Evolutionary conservation across 176 grass and related monocot genomes (phyloP).

Genomic region (Carex myosuroides): DNA sequence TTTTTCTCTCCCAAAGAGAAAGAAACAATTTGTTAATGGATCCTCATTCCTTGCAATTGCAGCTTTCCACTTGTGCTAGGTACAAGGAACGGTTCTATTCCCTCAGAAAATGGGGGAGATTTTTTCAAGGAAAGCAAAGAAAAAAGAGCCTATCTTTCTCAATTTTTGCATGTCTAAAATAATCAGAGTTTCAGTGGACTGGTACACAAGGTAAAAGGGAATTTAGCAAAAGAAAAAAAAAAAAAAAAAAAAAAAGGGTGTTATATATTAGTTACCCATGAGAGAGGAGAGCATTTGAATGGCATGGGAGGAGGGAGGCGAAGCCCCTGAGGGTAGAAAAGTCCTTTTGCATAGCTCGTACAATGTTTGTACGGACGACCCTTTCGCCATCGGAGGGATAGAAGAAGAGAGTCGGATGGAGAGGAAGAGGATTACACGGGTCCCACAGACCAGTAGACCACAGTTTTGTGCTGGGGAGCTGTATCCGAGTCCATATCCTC

Average conservation of each 20-base stretch:
- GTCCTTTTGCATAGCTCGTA: conserved; percentile 22
- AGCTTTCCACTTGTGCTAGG: not conserved
- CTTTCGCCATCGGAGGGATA: not conserved
- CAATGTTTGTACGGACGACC: conserved; percentile 5
- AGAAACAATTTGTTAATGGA: not conserved
- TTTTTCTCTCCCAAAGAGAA: not conserved
- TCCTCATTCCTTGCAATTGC: not conserved
- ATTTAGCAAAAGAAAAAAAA: not conserved
- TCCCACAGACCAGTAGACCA: not conserved
- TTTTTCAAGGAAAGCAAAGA: not conserved
- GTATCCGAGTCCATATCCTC: too few relatives aligned
- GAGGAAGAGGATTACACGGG: not conserved
- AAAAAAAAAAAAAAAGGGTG: not conserved
- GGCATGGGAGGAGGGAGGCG: conserved; percentile 14
- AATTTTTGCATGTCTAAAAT: not conserved
- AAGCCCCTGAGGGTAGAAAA: conserved; percentile 4
- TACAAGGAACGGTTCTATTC: conserved; percentile 21
- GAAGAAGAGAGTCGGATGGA: not conserved
- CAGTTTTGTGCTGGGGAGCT: not conserved
- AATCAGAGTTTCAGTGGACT: not conserved
- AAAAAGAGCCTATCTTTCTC: not conserved
- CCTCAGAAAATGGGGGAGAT: conserved; percentile 25
- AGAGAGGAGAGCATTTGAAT: conserved; percentile 17
- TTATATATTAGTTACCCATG: conserved; percentile 7
- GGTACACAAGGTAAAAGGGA: not conserved